phyloP scores from a whole-genome alignment of 164 flowering plant species.

The Saururus chinensis region DNA sequence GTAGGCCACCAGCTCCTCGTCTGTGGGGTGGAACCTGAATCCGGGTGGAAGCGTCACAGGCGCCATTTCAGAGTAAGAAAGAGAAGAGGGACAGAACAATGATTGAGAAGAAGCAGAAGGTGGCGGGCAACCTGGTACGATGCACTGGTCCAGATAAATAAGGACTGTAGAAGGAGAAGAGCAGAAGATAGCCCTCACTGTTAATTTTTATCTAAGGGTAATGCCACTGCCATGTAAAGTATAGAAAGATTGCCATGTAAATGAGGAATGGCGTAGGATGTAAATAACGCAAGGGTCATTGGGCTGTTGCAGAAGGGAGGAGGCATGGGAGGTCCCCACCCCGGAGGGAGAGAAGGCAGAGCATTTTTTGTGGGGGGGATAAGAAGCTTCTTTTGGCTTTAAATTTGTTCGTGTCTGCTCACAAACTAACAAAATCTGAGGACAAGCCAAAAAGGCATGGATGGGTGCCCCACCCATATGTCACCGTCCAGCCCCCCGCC shows the following conservation, averaged over 20 bases:
- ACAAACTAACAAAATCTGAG: slow-evolving; percentile 3
- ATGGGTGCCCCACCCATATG: background rate
- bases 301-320: slow-evolving; percentile 1
- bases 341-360: too few species aligned
- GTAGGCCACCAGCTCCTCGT: slow-evolving; percentile 16
- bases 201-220: background rate
- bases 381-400: slow-evolving; percentile 3
- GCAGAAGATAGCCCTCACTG: background rate
- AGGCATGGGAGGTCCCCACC: background rate
- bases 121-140: background rate
- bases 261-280: too few species aligned
- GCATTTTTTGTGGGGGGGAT: background rate
- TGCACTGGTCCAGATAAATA: background rate
- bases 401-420: background rate
- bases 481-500: background rate
- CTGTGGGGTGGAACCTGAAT: slow-evolving; percentile 19
- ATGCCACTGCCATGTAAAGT: background rate
- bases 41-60: slow-evolving; percentile 15
- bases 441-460: background rate
- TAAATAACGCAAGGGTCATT: background rate
- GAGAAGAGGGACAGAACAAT: background rate
- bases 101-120: background rate
- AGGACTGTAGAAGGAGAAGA: background rate
- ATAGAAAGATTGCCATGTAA: background rate
- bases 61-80: slow-evolving; percentile 3